Conservation (phyloP, 139 green algal species). For the Chlamydomonas sphaeroides region DNA sequence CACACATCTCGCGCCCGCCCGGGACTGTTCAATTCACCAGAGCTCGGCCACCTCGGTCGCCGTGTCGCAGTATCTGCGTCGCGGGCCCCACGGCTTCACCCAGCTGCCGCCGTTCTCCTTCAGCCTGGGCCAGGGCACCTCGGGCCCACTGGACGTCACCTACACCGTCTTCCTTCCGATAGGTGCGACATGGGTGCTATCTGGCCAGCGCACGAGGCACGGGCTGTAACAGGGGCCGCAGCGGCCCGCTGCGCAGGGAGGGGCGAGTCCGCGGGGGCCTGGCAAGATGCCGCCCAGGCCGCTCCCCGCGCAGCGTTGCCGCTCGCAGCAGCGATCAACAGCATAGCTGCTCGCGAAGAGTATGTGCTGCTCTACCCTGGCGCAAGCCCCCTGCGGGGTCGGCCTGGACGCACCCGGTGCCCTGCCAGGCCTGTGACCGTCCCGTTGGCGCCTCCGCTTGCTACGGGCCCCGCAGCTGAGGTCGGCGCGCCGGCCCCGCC, state of each 20-base stretch:
- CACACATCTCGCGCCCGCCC: too few relatives aligned
- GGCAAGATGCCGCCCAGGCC: neutral
- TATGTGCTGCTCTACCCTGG: neutral
- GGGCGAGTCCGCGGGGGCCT: neutral
- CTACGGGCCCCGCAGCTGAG: neutral
- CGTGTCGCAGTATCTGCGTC: neutral
- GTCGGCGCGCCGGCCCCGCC: neutral
- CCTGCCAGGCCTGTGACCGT: neutral
- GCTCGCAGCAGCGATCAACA: too few relatives aligned
- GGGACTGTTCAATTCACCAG: too few relatives aligned
- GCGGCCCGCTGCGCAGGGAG: neutral
- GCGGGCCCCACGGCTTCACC: neutral
- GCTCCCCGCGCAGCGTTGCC: too few relatives aligned
- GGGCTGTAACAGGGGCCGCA: neutral
- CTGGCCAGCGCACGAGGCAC: neutral
- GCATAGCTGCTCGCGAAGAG: too few relatives aligned
- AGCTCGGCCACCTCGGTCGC: too few relatives aligned
- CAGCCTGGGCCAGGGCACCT: neutral
- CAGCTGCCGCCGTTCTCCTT: neutral
- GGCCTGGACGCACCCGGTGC: neutral
- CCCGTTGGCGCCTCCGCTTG: too few relatives aligned
- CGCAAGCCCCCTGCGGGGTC: neutral
- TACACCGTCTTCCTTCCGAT: neutral
- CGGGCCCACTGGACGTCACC: conserved; percentile 13
- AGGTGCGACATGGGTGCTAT: neutral